Evolutionary conservation across 257 asterid genomes (phyloP).

Genomic region (Lycium barbarum): DNA sequence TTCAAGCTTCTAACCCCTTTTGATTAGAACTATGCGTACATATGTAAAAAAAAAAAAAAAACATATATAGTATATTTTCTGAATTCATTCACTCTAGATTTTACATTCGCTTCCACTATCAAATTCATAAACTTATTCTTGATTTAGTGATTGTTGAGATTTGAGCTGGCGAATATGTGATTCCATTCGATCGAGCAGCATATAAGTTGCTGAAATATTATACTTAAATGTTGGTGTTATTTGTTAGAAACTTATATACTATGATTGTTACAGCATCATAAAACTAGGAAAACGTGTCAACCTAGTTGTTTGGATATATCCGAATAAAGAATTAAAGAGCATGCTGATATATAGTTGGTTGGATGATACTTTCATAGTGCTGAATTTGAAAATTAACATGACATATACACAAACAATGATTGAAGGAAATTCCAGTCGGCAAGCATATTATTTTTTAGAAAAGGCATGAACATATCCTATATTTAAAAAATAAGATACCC

Average conservation of each 20-base stretch:
- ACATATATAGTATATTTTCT: too few relatives aligned
- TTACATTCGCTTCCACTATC: too few relatives aligned
- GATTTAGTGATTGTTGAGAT: not conserved
- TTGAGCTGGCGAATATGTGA: not conserved
- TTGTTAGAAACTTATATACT: not conserved
- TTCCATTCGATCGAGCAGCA: not conserved
- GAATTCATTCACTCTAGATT: too few relatives aligned
- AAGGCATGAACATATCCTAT: not conserved
- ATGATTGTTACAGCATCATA: not conserved
- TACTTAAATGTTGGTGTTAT: not conserved
- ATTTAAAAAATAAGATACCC: not conserved
- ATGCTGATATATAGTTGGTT: too few relatives aligned
- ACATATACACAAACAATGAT: slow-evolving; percentile 3
- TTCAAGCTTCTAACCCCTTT: too few relatives aligned
- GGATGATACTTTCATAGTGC: too few relatives aligned
- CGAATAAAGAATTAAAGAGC: too few relatives aligned
- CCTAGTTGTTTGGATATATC: not conserved
- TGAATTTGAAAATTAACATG: not conserved
- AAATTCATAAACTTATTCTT: too few relatives aligned
- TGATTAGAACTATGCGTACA: too few relatives aligned
- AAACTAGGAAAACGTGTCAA: not conserved
- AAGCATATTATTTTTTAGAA: not conserved
- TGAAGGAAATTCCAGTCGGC: not conserved
- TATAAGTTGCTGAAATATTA: not conserved
- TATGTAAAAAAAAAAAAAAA: too few relatives aligned